Percentiles rank a stretch among this genome's conserved stretches.
phyloP scores from a whole-genome alignment of 768 basidiomycete species.

The Trametes meyenii region DNA sequence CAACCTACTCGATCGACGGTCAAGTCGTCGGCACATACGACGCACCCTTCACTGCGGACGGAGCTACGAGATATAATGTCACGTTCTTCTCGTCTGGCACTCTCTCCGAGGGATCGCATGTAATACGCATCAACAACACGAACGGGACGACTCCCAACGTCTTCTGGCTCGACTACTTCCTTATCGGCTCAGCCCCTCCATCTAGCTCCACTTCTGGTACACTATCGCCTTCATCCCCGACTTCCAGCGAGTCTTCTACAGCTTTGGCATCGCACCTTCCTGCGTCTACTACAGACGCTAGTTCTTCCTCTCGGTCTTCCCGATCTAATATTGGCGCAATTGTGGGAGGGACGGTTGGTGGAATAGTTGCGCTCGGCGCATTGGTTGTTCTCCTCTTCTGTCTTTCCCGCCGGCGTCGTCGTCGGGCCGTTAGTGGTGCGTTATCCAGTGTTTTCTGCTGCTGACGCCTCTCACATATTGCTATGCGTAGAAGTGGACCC shows the following conservation, averaged over 20 bases:
- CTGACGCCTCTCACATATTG: neutral
- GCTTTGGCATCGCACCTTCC: neutral
- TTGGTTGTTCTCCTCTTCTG: neutral
- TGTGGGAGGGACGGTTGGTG: neutral
- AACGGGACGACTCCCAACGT: conserved; percentile 8
- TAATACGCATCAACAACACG: conserved; percentile 9
- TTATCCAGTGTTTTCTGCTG: neutral
- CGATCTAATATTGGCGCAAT: neutral
- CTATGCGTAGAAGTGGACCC: too few relatives aligned
- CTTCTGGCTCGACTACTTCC: conserved; percentile 20
- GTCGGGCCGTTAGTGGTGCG: neutral
- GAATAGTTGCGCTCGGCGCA: neutral
- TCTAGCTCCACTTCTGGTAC: neutral
- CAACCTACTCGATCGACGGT: conserved; percentile 11
- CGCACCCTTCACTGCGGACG: neutral
- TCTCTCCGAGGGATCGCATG: conserved; percentile 7
- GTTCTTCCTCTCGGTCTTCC: neutral
- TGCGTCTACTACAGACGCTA: neutral
- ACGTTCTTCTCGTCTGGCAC: conserved; percentile 11
- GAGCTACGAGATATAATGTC: conserved; percentile 4
- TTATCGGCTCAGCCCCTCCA: neutral
- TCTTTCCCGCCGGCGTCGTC: neutral
- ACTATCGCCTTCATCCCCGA: neutral
- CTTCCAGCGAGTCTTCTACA: neutral
- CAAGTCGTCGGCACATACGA: conserved; percentile 1